These are phyloP conservation scores for Aspergillus eucalypticola DNA, from an alignment of 2,329 filamentous ascomycete species.

Conservation along the genomic window DNA sequence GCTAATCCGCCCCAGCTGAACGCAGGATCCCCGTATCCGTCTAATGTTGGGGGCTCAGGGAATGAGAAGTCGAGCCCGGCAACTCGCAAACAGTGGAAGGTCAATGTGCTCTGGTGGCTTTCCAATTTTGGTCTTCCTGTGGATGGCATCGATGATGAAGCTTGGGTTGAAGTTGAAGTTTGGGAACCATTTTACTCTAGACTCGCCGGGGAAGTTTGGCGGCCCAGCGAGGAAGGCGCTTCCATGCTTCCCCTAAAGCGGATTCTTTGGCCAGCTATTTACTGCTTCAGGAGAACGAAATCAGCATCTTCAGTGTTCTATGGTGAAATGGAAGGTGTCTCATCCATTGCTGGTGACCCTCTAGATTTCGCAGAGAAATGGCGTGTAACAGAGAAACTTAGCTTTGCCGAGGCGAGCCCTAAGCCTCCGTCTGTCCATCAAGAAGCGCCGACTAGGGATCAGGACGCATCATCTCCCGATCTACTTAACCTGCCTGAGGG, in stretches of 20 bases:
- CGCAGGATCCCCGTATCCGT: conserved; percentile 24
- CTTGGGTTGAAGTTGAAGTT: conserved; percentile 46
- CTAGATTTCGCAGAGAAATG: conserved; percentile 47
- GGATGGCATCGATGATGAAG: conserved; percentile 32
- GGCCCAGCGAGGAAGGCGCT: conserved; percentile 29
- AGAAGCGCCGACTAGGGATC: conserved; percentile 26
- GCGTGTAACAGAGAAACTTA: conserved; percentile 32
- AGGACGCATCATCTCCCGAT: conserved; percentile 26
- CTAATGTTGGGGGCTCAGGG: conserved; percentile 9
- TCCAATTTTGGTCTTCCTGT: conserved; percentile 37
- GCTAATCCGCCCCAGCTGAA: conserved; percentile 24
- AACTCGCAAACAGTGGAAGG: conserved; percentile 38
- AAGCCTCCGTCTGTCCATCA: conserved; percentile 21
- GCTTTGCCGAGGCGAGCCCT: conserved; percentile 19
- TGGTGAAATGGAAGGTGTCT: conserved; percentile 21
- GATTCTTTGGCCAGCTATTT: conserved; percentile 47
- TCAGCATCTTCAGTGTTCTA: conserved; percentile 18
- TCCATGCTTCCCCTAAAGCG: conserved; percentile 39
- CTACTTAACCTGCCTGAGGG: conserved; percentile 30
- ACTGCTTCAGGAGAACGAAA: conserved; percentile 43
- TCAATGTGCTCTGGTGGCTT: conserved; percentile 39
- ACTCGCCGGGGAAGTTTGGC: conserved; percentile 35
- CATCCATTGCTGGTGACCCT: conserved; percentile 35
- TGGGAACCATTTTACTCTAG: conserved; percentile 42
- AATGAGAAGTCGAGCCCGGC: conserved; percentile 14